These are phyloP conservation scores for Boletus fagicola DNA, from an alignment of 768 basidiomycete species.

Conservation along the genomic window DNA sequence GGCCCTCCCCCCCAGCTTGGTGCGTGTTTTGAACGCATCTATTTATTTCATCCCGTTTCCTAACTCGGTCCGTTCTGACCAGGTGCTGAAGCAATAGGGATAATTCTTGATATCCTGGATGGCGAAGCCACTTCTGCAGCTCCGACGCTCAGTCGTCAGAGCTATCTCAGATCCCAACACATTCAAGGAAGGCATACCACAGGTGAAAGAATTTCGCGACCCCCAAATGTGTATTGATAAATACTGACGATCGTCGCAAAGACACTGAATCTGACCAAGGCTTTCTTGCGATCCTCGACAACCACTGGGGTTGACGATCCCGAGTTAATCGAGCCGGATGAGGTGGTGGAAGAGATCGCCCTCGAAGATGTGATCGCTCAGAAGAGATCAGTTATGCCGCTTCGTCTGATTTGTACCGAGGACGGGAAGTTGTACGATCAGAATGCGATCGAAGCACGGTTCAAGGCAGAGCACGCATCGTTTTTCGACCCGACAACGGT, in stretches of 20 bases:
- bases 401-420: slow-evolving; percentile 25
- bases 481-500: slow-evolving; percentile 12
- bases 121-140: background rate
- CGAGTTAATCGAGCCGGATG: background rate
- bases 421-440: slow-evolving; percentile 26
- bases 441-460: slow-evolving; percentile 14
- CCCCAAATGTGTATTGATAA: background rate
- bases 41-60: background rate
- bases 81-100: background rate
- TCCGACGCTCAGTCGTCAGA: slow-evolving; percentile 23
- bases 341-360: background rate
- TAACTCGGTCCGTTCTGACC: background rate
- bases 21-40: background rate
- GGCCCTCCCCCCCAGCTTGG: background rate
- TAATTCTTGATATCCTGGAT: slow-evolving; percentile 1
- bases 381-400: slow-evolving; percentile 21
- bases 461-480: slow-evolving; percentile 11
- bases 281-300: background rate
- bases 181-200: background rate
- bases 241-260: background rate
- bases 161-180: slow-evolving; percentile 18
- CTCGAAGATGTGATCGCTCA: slow-evolving; percentile 16
- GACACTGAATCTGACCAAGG: background rate
- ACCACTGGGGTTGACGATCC: background rate
- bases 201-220: slow-evolving; percentile 1